Evolutionary conservation across 2,329 filamentous ascomycete species (phyloP), one percentile per base, ranked within the genome.

Genomic region (Fusarium protoensiforme): DNA sequence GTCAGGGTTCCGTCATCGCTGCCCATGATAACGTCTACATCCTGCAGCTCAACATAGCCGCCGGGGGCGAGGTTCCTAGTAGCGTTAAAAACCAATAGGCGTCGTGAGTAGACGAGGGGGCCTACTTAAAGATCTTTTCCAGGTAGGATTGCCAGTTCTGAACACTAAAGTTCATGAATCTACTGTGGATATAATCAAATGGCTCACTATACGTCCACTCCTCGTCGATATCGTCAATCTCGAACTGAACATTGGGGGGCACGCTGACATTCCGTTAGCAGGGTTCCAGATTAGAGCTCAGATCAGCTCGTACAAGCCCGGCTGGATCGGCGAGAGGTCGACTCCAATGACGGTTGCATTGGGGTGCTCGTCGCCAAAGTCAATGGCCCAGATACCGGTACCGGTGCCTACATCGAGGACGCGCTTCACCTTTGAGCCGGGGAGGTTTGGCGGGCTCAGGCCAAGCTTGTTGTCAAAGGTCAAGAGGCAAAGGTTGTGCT

Each of bases 41-140:
- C 74, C 18, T 76, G 74, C 2, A 76, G 53, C 22, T 76, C 74
- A 1, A 74, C 69, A 4, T 75, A 76, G 1, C 74, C 74, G 1
- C 74, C 74, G 0, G 74, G 74, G 0, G 71, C 10, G 6, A 76
- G 27, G 27, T 76, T 67, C 5, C 74, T 75, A 0, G 2, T 5
- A 5, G 10, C 3, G 33, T 36, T 36, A 57, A 24, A 20, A 54
- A 9, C 6, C 9, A 18, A 27, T 35, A 10, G 4, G n/a, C 6
- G 13, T 16, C 8, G 22, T 33, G 29, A 54, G 7, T 31, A 33
- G 31, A 16, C 13, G 5, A 8, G n/a, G 3, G 10, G 6, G 9
- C 57, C 22, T 35, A 61, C 59, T 54, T 51, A 18, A 29, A 62
- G 9, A 39, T 22, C 43, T 62, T 53, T 38, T 56, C 46, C 5